Percentiles rank a stretch among this genome's conserved stretches.
Conservation (phyloP, 2,329 filamentous ascomycete species). For the Cladophialophora chaetospira region DNA sequence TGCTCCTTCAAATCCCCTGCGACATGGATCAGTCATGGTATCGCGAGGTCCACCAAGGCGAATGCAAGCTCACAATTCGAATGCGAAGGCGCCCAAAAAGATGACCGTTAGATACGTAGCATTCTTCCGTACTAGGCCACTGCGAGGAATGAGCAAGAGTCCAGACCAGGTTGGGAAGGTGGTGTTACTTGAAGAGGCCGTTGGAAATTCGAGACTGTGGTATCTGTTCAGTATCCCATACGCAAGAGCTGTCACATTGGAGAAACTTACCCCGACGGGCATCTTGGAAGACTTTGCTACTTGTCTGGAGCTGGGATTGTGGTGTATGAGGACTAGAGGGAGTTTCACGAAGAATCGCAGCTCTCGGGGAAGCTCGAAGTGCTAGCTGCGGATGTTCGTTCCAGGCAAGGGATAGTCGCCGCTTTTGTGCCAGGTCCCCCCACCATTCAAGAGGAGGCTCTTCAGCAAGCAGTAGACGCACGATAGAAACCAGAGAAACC, state of each 20-base stretch:
- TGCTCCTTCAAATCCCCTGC: constrained; percentile 76
- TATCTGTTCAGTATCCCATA: constrained; percentile 1
- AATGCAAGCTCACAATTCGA: constrained; percentile 76
- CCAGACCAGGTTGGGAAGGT: constrained; percentile 26
- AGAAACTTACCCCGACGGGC: constrained; percentile 50
- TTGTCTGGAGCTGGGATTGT: not conserved
- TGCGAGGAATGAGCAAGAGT: constrained; percentile 45
- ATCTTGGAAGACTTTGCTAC: constrained; percentile 15
- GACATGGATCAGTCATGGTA: constrained; percentile 3
- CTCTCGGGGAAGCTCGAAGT: not conserved
- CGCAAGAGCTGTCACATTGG: not conserved
- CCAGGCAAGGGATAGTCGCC: too few relatives aligned
- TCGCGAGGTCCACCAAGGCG: not conserved
- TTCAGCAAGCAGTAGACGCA: too few relatives aligned
- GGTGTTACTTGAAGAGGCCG: constrained; percentile 62
- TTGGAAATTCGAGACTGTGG: constrained; percentile 49
- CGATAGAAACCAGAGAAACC: too few relatives aligned
- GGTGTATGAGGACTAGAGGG: too few relatives aligned
- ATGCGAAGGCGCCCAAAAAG: constrained; percentile 83
- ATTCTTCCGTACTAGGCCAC: constrained; percentile 83
- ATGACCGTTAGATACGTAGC: constrained; percentile 82
- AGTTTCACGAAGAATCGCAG: too few relatives aligned
- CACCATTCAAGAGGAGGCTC: too few relatives aligned
- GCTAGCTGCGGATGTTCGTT: not conserved
- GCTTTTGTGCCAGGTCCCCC: too few relatives aligned